These are phyloP conservation scores for Murraya paniculata DNA, from an alignment of 345 rosid species.

Conservation along the genomic window DNA sequence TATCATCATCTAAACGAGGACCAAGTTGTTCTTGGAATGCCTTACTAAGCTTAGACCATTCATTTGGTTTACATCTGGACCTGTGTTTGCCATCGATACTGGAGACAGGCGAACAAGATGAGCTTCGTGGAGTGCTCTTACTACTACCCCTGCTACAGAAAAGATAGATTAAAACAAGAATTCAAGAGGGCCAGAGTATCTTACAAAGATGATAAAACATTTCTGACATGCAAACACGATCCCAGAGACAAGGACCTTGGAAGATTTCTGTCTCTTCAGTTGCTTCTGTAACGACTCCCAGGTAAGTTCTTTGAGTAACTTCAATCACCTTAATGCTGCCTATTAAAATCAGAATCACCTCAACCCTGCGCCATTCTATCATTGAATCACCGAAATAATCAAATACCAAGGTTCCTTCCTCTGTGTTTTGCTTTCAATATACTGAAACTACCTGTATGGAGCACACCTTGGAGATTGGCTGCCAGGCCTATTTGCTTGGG, in stretches of 20 bases:
- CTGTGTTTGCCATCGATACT: too few species aligned
- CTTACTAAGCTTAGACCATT: not conserved
- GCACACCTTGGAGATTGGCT: not conserved
- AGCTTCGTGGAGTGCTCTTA: too few species aligned
- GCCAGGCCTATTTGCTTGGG: not conserved
- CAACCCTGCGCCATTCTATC: not conserved
- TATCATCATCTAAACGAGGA: too few species aligned
- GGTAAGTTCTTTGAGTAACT: not conserved
- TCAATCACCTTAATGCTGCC: not conserved
- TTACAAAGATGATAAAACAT: not conserved
- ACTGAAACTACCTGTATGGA: not conserved
- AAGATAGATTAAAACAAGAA: not conserved
- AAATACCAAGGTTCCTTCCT: too few species aligned
- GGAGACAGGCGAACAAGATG: too few species aligned
- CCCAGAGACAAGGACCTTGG: not conserved
- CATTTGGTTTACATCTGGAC: not conserved
- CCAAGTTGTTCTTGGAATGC: too few species aligned
- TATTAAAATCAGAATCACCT: not conserved
- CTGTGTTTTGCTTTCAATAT: not conserved
- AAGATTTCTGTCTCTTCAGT: not conserved
- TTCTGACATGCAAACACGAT: not conserved
- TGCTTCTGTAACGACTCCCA: not conserved
- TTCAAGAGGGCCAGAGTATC: not conserved
- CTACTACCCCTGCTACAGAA: not conserved
- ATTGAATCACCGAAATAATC: too few species aligned